Conservation (phyloP, 176 grass and related monocot species). For the Oryza australiensis region DNA sequence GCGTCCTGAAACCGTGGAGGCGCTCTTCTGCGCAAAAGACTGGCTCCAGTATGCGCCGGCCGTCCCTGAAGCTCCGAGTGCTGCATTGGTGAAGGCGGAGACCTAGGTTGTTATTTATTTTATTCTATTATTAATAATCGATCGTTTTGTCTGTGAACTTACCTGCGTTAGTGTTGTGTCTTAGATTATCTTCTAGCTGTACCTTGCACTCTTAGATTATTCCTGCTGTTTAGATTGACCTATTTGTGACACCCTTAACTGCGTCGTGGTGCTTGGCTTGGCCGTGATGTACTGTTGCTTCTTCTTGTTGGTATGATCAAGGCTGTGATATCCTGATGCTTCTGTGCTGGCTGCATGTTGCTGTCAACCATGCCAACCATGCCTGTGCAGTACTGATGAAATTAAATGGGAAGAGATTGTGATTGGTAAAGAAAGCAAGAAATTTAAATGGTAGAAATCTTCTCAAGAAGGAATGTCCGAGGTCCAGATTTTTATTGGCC, state of each 20-base stretch:
- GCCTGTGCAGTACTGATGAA: too few species aligned
- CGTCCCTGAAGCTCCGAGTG: constrained; percentile 30
- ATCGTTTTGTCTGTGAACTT: constrained; percentile 3
- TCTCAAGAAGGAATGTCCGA: too few species aligned
- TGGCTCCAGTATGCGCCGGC: constrained; percentile 68
- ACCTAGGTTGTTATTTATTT: constrained; percentile 11
- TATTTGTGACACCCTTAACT: not conserved
- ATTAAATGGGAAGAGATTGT: too few species aligned
- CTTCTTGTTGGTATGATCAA: not conserved
- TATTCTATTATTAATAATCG: not conserved
- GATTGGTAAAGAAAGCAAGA: too few species aligned
- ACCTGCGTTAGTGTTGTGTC: constrained; percentile 18
- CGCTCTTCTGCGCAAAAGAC: constrained; percentile 73
- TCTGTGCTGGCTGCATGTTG: not conserved
- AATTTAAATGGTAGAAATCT: too few species aligned
- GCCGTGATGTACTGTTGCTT: not conserved
- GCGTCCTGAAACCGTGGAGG: constrained; percentile 75
- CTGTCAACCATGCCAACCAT: too few species aligned
- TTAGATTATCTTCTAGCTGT: not conserved
- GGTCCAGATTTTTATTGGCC: too few species aligned
- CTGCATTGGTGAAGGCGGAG: constrained; percentile 49
- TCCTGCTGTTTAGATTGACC: not conserved
- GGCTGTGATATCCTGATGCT: not conserved
- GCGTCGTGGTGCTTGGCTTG: not conserved
- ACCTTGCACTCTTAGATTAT: constrained; percentile 6